Evolutionary conservation across 2,329 filamentous ascomycete genomes (phyloP).

Genomic region (Amauroascus verrucosus): DNA sequence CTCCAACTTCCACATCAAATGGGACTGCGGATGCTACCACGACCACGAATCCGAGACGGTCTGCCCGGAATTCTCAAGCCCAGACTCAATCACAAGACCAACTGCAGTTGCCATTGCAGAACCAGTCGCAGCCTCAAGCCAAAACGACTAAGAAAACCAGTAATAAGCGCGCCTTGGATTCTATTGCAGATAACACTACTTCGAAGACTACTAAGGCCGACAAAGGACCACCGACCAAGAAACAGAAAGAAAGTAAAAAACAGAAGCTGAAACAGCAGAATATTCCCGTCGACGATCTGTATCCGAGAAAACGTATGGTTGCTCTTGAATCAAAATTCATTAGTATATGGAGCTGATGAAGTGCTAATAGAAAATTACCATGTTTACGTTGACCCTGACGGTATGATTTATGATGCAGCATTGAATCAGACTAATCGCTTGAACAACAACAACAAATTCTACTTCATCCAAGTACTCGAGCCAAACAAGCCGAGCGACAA

Average conservation of each 20-base stretch:
- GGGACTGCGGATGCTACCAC: constrained; percentile 8
- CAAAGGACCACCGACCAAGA: constrained; percentile 25
- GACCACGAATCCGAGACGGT: constrained; percentile 11
- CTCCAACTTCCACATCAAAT: background rate
- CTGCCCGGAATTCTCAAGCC: constrained; percentile 11
- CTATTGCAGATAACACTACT: constrained; percentile 15
- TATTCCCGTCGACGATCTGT: constrained; percentile 41
- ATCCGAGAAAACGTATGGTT: constrained; percentile 22
- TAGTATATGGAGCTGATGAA: background rate
- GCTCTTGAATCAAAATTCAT: background rate
- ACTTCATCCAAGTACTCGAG: constrained; percentile 57
- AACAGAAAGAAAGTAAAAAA: constrained; percentile 35
- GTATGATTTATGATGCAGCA: constrained; percentile 65
- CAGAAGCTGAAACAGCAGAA: constrained; percentile 25
- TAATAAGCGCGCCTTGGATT: constrained; percentile 22
- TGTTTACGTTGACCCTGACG: constrained; percentile 57
- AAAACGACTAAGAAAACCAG: constrained; percentile 25
- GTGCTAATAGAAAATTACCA: constrained; percentile 15
- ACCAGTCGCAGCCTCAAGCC: constrained; percentile 13
- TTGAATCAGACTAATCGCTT: constrained; percentile 66
- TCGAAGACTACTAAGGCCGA: constrained; percentile 20
- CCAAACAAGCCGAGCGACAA: constrained; percentile 21
- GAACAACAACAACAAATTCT: constrained; percentile 75
- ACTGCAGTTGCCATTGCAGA: constrained; percentile 2
- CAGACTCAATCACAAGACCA: constrained; percentile 10